phyloP scores from a whole-genome alignment of 331 rosid species.

The Malus hybrid region DNA sequence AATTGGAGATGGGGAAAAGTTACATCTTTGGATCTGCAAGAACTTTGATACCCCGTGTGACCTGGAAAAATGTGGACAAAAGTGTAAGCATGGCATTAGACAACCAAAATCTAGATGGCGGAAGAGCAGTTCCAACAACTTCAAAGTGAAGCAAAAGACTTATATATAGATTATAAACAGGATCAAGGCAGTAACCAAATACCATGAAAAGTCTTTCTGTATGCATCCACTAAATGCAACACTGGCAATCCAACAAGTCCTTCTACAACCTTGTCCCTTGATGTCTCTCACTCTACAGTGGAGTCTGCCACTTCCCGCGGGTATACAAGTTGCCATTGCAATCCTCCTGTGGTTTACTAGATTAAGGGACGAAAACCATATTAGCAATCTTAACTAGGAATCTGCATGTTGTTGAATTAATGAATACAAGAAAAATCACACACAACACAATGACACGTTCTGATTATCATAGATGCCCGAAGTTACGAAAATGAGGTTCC shows the following conservation, averaged over 20 bases:
- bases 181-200: constrained; percentile 2
- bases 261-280: constrained; percentile 41
- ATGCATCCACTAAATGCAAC: constrained; percentile 24
- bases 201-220: constrained; percentile 59
- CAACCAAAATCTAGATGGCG: background rate
- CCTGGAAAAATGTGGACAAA: constrained; percentile 34
- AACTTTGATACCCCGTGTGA: constrained; percentile 42
- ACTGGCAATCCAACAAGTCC: constrained; percentile 31
- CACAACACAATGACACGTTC: background rate
- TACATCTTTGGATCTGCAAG: constrained; percentile 34
- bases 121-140: background rate
- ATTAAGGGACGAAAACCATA: constrained; percentile 3
- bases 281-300: constrained; percentile 19
- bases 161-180: background rate
- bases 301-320: constrained; percentile 49
- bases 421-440: background rate
- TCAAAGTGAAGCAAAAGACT: background rate
- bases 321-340: constrained; percentile 60
- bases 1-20: constrained; percentile 23
- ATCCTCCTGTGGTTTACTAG: constrained; percentile 17
- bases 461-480: background rate
- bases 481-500: background rate
- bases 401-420: background rate
- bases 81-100: background rate
- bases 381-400: constrained; percentile 11